These are phyloP conservation scores for Escallonia herrerae DNA, from an alignment of 129 eudicot species.

Conservation along the genomic window DNA sequence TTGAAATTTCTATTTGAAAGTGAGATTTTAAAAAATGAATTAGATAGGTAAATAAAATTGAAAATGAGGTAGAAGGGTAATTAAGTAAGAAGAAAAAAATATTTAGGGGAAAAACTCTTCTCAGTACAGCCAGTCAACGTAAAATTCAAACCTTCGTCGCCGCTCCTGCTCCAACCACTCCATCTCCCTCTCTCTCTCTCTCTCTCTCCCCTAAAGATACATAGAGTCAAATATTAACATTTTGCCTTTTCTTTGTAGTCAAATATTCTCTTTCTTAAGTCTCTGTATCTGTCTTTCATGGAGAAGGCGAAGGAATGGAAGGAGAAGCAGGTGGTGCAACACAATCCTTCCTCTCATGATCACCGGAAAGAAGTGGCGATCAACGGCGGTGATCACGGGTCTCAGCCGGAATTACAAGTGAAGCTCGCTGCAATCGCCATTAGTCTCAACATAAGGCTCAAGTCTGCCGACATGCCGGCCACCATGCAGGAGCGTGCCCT, in stretches of 20 bases:
- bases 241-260: too few relatives aligned
- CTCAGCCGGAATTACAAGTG: constrained; percentile 2
- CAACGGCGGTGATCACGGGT: too few relatives aligned
- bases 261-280: too few relatives aligned
- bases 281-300: constrained; percentile 4
- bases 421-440: constrained; percentile 54
- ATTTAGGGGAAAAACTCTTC: too few relatives aligned
- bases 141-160: constrained; percentile 10
- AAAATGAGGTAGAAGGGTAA: too few relatives aligned
- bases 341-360: background rate
- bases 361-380: too few relatives aligned
- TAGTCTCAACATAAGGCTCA: constrained; percentile 42
- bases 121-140: constrained; percentile 33
- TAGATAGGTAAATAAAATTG: too few relatives aligned
- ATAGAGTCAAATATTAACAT: too few relatives aligned
- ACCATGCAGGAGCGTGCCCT: constrained; percentile 76
- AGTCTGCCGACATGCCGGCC: constrained; percentile 71
- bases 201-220: too few relatives aligned
- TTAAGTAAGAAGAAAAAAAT: too few relatives aligned
- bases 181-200: constrained; percentile 5
- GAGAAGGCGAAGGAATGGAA: constrained; percentile 18
- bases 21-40: too few relatives aligned
- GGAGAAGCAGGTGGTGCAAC: constrained; percentile 21
- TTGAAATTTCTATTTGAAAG: too few relatives aligned
- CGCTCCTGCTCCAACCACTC: constrained; percentile 7